A percentile compares a stretch with the other conserved stretches of the same genome.
These are phyloP conservation scores for Mycena polygramma DNA, from an alignment of 768 basidiomycete species.

Conservation along the genomic window DNA sequence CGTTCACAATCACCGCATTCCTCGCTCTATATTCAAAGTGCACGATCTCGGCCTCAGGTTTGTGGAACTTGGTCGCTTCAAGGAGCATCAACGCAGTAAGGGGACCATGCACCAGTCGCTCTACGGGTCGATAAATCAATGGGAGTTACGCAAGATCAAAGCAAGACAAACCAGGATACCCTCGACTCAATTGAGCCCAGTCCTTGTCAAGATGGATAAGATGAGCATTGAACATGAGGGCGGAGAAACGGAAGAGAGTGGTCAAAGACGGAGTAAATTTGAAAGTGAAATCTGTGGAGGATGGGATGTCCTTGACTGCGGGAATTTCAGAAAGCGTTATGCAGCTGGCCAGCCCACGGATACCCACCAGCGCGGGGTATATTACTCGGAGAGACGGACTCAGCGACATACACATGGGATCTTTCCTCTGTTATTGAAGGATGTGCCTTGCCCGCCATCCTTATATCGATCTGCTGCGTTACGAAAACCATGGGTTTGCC, in stretches of 20 bases:
- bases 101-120: conserved; percentile 89
- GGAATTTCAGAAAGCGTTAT: conserved; percentile 2
- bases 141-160: not conserved
- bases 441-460: conserved; percentile 55
- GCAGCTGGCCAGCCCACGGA: conserved; percentile 1
- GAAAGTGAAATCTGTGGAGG: conserved; percentile 69
- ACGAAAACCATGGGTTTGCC: conserved; percentile 82
- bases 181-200: conserved; percentile 75
- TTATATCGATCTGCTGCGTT: conserved; percentile 71
- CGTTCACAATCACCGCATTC: conserved; percentile 63
- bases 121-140: conserved; percentile 50
- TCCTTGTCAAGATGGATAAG: conserved; percentile 86
- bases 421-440: conserved; percentile 73
- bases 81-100: conserved; percentile 85
- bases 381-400: conserved; percentile 46
- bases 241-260: conserved; percentile 88
- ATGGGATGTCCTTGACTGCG: conserved; percentile 66
- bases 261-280: conserved; percentile 75
- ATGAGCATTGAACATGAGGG: conserved; percentile 89
- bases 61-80: conserved; percentile 66
- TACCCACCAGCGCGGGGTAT: conserved; percentile 59
- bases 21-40: conserved; percentile 73
- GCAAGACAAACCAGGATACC: conserved; percentile 71
- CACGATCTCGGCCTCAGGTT: conserved; percentile 60
- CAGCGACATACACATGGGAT: conserved; percentile 73